Evolutionary conservation across 2,329 filamentous ascomycete species (phyloP).

Genomic region (Penicillium hordei): DNA sequence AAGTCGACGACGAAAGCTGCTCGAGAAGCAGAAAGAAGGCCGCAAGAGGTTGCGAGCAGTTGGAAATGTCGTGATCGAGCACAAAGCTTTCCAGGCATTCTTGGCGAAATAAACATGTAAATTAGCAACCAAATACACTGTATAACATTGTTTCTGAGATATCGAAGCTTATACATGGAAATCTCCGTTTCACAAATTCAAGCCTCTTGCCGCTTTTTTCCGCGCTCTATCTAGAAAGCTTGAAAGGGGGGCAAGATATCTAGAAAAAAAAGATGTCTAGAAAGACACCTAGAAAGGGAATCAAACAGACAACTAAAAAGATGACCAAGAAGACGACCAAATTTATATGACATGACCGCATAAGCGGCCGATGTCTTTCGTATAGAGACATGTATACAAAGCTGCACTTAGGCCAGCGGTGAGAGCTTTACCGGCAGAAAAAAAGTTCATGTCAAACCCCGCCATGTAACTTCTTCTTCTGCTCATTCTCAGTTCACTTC

Average conservation of each 20-base stretch:
- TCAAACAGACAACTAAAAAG: no score
- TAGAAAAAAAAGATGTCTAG: no score
- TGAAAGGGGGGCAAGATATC: no score
- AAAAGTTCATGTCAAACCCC: slow-evolving; percentile 32
- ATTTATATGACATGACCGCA: no score
- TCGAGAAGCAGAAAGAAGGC: slow-evolving; percentile 97
- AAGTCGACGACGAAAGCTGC: slow-evolving; percentile 74
- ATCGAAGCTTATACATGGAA: no score
- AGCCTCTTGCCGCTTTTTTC: no score
- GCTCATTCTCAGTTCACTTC: slow-evolving; percentile 8
- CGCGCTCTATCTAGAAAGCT: no score
- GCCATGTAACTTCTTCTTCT: slow-evolving; percentile 19
- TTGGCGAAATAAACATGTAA: slow-evolving; percentile 65
- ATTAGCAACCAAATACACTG: slow-evolving; percentile 11
- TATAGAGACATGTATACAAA: slow-evolving; percentile 2
- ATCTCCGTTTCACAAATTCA: no score
- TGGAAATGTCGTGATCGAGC: slow-evolving; percentile 93
- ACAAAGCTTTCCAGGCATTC: slow-evolving; percentile 93
- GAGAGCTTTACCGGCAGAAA: slow-evolving; percentile 27
- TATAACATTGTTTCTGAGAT: slow-evolving; percentile 1
- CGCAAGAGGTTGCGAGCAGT: slow-evolving; percentile 75
- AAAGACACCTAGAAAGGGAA: no score
- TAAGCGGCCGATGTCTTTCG: not conserved
- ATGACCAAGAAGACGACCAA: no score
- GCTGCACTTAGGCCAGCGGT: slow-evolving; percentile 11